Base-by-base conservation (phyloP, 495 filamentous ascomycete species). In the Penicillium tannophilum region DNA sequence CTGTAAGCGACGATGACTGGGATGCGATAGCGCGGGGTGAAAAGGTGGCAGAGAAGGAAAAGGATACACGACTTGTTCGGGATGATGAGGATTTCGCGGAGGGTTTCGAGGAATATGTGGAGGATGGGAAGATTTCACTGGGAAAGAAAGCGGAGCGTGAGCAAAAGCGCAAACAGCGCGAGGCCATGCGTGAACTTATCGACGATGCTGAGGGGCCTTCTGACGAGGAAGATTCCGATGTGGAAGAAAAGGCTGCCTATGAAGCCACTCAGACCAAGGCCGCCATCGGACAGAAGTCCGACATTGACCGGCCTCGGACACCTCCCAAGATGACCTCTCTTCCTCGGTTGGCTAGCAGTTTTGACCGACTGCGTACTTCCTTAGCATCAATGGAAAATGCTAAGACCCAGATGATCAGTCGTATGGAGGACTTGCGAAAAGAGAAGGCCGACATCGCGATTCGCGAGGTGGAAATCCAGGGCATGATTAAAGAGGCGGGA, bases 41-140 rank as follows among this genome's bases (percentile, higher is more conserved):
- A 69, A 66, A 86, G 81, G 4, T 9, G 7, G 10, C 17, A 9
- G 49, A 60, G 26, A 41, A 57, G 20, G 67, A 75, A 3, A 56
- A 54, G 41, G 86, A 92, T 53, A 89, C 88, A 9, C 81, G 94
- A n/a, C 82, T 97, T 9, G 81, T 91, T 4, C 80, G 82, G 26
- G 92, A 96, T 52, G 93, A 97, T 66, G 94, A 98, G 67, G 91
- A 97, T 67, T 84, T 97, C n/a, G 88, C 87, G 31, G 94, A 98
- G 75, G 92, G 92, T 4, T 97, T 96, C 68, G 93, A 96, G 53
- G 91, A 96, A 57, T 96, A 90, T 62, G 88, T 93, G 16, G 88
- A 92, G 19, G 93, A 97, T 67, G 92, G 88, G 16, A 83, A 83
- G 30, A 84, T 97, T 11, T 82, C 90, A 3, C 81, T 98, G 0